Evolutionary conservation across 23 red algal genomes (phyloP).

Genomic region (Agarophyton chilense): DNA sequence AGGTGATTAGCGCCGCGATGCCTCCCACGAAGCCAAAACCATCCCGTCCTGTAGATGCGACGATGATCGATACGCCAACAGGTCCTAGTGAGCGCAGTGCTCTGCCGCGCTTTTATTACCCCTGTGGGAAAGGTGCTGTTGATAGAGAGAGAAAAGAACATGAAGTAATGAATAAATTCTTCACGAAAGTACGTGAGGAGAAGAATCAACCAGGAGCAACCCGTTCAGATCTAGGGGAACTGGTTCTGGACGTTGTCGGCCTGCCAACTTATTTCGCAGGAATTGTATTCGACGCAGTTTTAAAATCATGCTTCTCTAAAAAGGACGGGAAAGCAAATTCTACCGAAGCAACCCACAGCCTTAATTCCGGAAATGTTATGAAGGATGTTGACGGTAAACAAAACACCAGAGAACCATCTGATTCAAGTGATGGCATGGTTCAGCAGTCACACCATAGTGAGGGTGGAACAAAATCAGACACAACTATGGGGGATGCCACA

Average conservation of each 20-base stretch:
- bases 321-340: neutral
- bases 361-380: neutral
- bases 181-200: constrained; percentile 6
- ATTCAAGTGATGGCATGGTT: neutral
- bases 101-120: constrained; percentile 87
- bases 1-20: neutral
- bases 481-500: constrained; percentile 48
- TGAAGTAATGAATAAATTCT: constrained; percentile 41
- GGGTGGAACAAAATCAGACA: constrained; percentile 38
- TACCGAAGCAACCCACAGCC: neutral
- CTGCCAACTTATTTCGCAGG: constrained; percentile 83
- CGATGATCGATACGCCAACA: constrained; percentile 30
- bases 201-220: constrained; percentile 42
- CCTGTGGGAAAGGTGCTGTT: constrained; percentile 75
- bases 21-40: constrained; percentile 38
- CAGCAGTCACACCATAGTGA: constrained; percentile 26
- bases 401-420: neutral
- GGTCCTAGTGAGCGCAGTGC: neutral
- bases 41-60: constrained; percentile 1
- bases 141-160: constrained; percentile 67
- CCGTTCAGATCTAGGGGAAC: constrained; percentile 62
- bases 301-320: neutral
- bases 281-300: constrained; percentile 66
- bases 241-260: constrained; percentile 73
- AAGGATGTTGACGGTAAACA: neutral